A percentile compares a stretch with the other conserved stretches of the same genome.
These are phyloP conservation scores for Pelagomonas calceolata DNA, from an alignment of 108 stramenopile species.

Conservation along the genomic window DNA sequence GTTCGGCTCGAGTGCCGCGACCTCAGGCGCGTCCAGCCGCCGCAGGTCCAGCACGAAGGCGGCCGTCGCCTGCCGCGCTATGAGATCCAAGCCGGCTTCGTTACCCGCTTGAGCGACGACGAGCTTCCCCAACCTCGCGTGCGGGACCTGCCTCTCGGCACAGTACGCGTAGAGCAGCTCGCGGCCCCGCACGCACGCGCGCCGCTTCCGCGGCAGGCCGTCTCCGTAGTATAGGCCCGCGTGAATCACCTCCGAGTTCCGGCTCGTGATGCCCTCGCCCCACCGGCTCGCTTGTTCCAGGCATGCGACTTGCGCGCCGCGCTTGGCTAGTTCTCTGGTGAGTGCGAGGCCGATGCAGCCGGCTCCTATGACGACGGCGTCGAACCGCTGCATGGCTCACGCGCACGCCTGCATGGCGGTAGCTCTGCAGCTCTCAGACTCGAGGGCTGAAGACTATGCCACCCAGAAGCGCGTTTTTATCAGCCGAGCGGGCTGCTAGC, in stretches of 20 bases:
- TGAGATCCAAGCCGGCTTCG: neutral
- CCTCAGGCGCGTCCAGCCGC: neutral
- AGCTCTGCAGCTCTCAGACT: too few species aligned
- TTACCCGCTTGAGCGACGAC: neutral
- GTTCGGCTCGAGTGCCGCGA: neutral
- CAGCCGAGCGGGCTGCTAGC: too few species aligned
- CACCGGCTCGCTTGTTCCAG: conserved; percentile 9
- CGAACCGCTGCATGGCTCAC: neutral
- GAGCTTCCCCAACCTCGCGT: conserved; percentile 1
- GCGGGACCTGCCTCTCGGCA: conserved; percentile 10
- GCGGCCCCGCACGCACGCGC: conserved; percentile 17
- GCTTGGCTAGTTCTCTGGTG: conserved; percentile 11
- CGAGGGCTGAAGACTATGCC: too few species aligned
- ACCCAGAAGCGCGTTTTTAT: too few species aligned
- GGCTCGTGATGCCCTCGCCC: conserved; percentile 17
- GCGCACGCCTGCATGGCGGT: too few species aligned
- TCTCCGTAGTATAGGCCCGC: conserved; percentile 28
- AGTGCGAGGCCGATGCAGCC: conserved; percentile 22
- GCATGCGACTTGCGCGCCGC: conserved; percentile 10
- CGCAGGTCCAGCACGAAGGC: neutral
- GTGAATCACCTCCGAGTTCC: conserved; percentile 32
- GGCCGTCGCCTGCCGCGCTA: neutral
- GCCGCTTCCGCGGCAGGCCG: conserved; percentile 17
- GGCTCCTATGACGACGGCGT: conserved; percentile 22
- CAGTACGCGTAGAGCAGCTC: conserved; percentile 22